Evolutionary conservation across 1,139 yeast genomes (phyloP).

Genomic region (Saccharomycopsis phalli): DNA sequence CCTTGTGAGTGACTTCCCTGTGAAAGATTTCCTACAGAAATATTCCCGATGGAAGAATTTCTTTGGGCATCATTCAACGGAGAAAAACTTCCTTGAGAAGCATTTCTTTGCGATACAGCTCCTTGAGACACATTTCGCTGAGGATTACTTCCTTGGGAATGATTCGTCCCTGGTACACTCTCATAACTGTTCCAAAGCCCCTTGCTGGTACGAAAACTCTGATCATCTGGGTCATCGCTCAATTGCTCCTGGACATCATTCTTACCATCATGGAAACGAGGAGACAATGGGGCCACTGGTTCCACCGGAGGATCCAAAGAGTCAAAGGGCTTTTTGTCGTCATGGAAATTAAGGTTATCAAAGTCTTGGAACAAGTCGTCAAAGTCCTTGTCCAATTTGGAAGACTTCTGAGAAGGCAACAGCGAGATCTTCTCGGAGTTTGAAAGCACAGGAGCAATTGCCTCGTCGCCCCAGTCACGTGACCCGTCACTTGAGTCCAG

Average conservation of each 20-base stretch:
- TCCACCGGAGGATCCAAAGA: neutral
- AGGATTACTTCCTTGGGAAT: neutral
- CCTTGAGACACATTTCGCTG: neutral
- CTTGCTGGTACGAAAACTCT: conserved; percentile 3
- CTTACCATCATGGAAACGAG: neutral
- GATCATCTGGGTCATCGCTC: neutral
- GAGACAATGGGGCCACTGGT: conserved; percentile 3
- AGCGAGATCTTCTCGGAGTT: no score
- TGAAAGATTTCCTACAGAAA: no score
- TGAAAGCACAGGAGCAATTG: neutral
- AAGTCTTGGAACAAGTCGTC: conserved; percentile 19
- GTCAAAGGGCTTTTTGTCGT: neutral
- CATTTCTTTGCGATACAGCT: neutral
- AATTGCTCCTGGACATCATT: neutral
- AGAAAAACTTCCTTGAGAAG: neutral
- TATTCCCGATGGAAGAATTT: no score
- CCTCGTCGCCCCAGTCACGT: conserved; percentile 2
- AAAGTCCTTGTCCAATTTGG: conserved; percentile 17
- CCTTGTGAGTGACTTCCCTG: no score
- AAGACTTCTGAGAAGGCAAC: no score
- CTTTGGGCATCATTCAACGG: no score
- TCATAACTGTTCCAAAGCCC: conserved; percentile 3
- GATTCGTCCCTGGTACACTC: neutral
- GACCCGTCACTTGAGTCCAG: conserved; percentile 5
- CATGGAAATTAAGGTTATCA: conserved; percentile 10